Evolutionary conservation across 1,139 yeast species (phyloP).

Genomic region (Pichia sp.): DNA sequence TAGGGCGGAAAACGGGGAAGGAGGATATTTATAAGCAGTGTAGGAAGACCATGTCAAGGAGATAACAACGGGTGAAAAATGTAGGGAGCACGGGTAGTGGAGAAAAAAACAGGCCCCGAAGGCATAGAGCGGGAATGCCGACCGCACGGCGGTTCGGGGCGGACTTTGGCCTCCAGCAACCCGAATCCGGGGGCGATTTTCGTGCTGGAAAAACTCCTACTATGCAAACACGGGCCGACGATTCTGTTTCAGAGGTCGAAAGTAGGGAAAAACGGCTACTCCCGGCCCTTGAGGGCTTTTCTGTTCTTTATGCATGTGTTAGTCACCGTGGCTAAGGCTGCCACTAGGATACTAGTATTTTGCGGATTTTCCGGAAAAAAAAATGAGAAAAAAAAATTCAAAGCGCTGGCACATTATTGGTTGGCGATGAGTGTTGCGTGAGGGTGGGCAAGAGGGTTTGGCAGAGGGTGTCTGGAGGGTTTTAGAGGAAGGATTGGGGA

Average conservation of each 20-base stretch:
- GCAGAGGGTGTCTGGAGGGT: neutral
- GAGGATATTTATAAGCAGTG: conserved; percentile 1
- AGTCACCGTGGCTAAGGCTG: neutral
- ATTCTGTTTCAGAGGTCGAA: neutral
- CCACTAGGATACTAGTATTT: neutral
- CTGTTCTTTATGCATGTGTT: neutral
- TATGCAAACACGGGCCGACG: neutral
- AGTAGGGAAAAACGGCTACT: neutral
- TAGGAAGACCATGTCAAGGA: neutral
- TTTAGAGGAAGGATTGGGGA: neutral
- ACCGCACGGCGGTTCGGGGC: neutral
- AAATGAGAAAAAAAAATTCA: no score
- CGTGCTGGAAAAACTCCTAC: neutral
- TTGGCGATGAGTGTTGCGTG: neutral
- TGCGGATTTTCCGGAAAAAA: neutral
- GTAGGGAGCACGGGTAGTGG: neutral
- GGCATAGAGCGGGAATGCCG: conserved; percentile 2
- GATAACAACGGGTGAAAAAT: neutral
- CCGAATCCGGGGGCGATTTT: neutral
- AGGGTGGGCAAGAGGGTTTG: neutral
- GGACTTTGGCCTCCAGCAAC: neutral
- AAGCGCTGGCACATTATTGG: neutral
- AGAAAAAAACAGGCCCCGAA: neutral
- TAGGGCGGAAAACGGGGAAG: neutral
- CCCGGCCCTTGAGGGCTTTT: neutral